These are phyloP conservation scores for Colletotrichum sp. DNA, from an alignment of 2,329 filamentous ascomycete species.

Conservation along the genomic window DNA sequence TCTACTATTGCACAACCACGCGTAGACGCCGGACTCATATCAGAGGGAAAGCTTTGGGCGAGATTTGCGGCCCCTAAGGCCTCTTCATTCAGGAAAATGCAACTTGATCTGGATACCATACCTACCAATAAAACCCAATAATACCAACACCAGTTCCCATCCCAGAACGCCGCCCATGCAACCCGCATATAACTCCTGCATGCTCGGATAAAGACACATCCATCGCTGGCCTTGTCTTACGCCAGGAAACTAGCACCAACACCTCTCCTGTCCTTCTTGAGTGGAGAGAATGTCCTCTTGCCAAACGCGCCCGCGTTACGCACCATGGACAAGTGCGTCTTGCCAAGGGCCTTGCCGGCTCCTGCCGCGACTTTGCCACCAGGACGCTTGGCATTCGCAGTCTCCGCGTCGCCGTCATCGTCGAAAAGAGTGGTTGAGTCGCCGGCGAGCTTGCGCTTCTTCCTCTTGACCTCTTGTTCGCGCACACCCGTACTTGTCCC, in stretches of 20 bases:
- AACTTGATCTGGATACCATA: neutral
- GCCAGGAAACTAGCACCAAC: slow-evolving; percentile 65
- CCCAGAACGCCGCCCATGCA: slow-evolving; percentile 14
- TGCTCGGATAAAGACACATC: neutral
- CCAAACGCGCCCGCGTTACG: slow-evolving; percentile 50
- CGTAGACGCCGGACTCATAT: neutral
- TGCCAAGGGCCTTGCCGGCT: slow-evolving; percentile 23
- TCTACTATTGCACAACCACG: neutral
- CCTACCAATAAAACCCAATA: neutral
- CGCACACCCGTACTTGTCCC: slow-evolving; percentile 32
- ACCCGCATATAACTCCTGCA: neutral
- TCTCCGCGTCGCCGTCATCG: slow-evolving; percentile 54
- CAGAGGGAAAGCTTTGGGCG: neutral
- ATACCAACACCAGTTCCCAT: neutral
- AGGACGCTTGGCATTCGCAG: slow-evolving; percentile 29
- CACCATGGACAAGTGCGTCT: slow-evolving; percentile 42
- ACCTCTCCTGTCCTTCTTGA: slow-evolving; percentile 72
- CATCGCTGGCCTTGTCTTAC: slow-evolving; percentile 25
- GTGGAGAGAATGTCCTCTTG: slow-evolving; percentile 66
- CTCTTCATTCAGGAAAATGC: neutral
- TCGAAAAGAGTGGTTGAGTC: slow-evolving; percentile 70
- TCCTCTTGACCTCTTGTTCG: slow-evolving; percentile 56
- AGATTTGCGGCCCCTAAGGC: neutral
- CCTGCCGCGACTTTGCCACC: slow-evolving; percentile 35
- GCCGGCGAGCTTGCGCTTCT: slow-evolving; percentile 76